Percentiles rank a stretch among this genome's conserved stretches.
Evolutionary conservation across 345 rosid species (phyloP).

Genomic region (Gossypium bickii): DNA sequence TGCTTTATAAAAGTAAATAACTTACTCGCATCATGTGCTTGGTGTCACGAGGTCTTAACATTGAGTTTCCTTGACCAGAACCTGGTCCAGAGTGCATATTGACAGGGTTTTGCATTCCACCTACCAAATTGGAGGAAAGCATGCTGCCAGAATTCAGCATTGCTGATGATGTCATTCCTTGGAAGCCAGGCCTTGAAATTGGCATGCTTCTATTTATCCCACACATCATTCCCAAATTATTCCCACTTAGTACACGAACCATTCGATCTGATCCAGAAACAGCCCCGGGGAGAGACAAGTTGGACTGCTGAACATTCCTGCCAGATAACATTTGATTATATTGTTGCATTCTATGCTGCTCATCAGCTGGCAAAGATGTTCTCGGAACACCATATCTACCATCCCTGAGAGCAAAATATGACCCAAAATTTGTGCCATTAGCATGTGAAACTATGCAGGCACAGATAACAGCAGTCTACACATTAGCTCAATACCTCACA

Average conservation of each 20-base stretch:
- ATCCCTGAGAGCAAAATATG: constrained; percentile 47
- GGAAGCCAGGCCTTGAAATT: constrained; percentile 73
- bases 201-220: constrained; percentile 70
- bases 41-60: constrained; percentile 72
- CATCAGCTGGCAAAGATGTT: constrained; percentile 68
- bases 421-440: constrained; percentile 15
- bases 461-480: constrained; percentile 20
- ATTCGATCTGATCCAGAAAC: constrained; percentile 64
- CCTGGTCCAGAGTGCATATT: constrained; percentile 61
- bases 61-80: constrained; percentile 67
- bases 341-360: constrained; percentile 77
- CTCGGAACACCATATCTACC: constrained; percentile 66
- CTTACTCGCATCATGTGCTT: constrained; percentile 75
- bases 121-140: constrained; percentile 66
- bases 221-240: constrained; percentile 57
- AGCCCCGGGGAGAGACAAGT: constrained; percentile 61
- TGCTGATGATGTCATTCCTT: constrained; percentile 66
- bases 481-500: constrained; percentile 41
- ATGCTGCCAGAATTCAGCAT: constrained; percentile 58
- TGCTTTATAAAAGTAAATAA: constrained; percentile 11
- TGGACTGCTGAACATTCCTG: constrained; percentile 71
- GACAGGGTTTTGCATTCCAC: constrained; percentile 54
- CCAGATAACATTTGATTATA: constrained; percentile 58
- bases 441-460: constrained; percentile 15
- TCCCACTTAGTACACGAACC: constrained; percentile 62